Conservation (phyloP, 352 stramenopile genomes). For the Globisporangium recalcitrans region DNA sequence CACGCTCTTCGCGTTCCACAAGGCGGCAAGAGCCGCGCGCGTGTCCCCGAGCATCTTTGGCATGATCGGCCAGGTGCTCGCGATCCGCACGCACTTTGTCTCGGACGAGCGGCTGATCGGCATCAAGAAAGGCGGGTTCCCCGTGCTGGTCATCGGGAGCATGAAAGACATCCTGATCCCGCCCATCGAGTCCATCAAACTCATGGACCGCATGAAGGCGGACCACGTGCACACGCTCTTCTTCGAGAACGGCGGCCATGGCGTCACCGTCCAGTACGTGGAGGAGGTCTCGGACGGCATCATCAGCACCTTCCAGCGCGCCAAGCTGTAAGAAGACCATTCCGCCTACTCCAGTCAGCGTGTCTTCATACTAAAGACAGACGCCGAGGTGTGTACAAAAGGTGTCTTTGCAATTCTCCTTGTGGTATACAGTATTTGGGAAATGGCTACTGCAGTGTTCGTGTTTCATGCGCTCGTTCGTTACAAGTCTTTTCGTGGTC, state of each 20-base stretch:
- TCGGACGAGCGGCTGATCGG: constrained; percentile 37
- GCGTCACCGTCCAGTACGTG: constrained; percentile 24
- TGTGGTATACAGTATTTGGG: no score
- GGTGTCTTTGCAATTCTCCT: no score
- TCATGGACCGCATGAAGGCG: constrained; percentile 14
- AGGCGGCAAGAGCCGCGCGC: constrained; percentile 18
- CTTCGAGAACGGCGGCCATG: constrained; percentile 21
- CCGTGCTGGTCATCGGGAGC: constrained; percentile 42
- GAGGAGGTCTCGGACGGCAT: constrained; percentile 22
- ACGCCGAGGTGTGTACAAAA: no score
- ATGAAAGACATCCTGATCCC: constrained; percentile 46
- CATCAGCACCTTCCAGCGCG: neutral
- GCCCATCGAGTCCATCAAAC: constrained; percentile 8
- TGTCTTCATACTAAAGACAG: no score
- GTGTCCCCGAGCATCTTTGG: neutral
- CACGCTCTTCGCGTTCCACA: constrained; percentile 36
- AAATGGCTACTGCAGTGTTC: no score
- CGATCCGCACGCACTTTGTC: constrained; percentile 40
- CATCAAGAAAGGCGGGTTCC: constrained; percentile 36
- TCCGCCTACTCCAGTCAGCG: no score
- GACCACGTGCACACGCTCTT: constrained; percentile 22
- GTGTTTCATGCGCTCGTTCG: no score
- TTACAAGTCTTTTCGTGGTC: no score
- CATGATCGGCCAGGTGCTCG: constrained; percentile 20
- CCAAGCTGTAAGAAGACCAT: neutral